phyloP scores from a whole-genome alignment of 495 filamentous ascomycete species.

The Cladorrhinum samala region DNA sequence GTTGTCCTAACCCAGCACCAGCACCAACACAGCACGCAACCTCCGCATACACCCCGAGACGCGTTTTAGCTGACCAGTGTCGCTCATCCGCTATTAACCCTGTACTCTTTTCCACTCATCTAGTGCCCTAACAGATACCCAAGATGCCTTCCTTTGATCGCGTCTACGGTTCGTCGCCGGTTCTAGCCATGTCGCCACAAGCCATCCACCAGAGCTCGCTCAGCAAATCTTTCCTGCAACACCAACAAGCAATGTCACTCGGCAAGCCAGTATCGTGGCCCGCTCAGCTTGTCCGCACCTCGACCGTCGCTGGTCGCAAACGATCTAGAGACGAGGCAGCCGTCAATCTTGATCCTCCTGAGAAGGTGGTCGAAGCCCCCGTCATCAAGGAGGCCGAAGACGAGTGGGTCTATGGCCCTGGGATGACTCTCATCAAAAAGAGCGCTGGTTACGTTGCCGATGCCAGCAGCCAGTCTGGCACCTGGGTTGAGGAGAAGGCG shows the following conservation, averaged over 20 bases:
- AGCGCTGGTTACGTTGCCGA: constrained; percentile 54
- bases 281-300: constrained; percentile 20
- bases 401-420: constrained; percentile 61
- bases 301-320: constrained; percentile 50
- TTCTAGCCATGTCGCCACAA: constrained; percentile 46
- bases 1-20: constrained; percentile 1
- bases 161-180: constrained; percentile 42
- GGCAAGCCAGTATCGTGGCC: constrained; percentile 31
- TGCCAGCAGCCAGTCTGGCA: constrained; percentile 69
- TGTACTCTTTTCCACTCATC: constrained; percentile 18
- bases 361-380: constrained; percentile 36
- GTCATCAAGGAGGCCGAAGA: constrained; percentile 46
- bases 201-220: constrained; percentile 41
- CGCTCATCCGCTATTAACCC: constrained; percentile 22
- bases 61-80: constrained; percentile 20
- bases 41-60: constrained; percentile 4
- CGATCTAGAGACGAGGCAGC: constrained; percentile 59
- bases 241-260: constrained; percentile 36
- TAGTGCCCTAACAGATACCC: constrained; percentile 30
- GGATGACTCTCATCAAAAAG: constrained; percentile 71
- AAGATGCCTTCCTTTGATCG: constrained; percentile 45
- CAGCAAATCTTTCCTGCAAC: constrained; percentile 34
- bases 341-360: constrained; percentile 49
- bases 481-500: constrained; percentile 65
- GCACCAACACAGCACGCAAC: neutral